Evolutionary conservation across 2,329 filamentous ascomycete species (phyloP), one percentile per base, ranked within the genome.

Genomic region (Aspergillus fumigatiaffinis): DNA sequence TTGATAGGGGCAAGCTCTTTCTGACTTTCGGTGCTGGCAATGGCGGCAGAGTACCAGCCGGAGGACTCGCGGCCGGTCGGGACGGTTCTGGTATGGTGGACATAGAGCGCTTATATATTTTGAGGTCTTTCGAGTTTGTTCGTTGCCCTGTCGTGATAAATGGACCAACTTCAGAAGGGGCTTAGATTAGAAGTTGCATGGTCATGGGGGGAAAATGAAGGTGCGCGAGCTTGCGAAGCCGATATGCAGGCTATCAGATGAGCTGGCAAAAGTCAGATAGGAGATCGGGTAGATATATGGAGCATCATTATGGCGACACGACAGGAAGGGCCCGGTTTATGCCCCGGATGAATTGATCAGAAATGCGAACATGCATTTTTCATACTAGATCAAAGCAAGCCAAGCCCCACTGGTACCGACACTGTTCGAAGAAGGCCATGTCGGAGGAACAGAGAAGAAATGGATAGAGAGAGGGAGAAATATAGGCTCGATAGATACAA

Each of bases 21-120:
- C 90, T 84, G 42, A 87, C 86, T 75, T 91, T 94, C 49, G 81
- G 75, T 20, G 89, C 79, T 28, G 91, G 90, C 50, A 95, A 78
- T 47, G 89, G 87, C 47, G 91, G 90, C 25, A 94, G 79, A 28
- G 88, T 84, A 61, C 86, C 83, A 29, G 84, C 86, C 17, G 91
- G 89, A 51, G 91, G 88, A 57, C 86, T 88, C 66, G 87, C 73
- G 26, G 78, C 73, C 52, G 81, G 77, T 64, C 78, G 83, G 62
- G 87, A 86, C 26, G 86, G 82, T 71, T 86, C 83, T 54, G 89
- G 88, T 52, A 90, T 79, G 47, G 87, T 79, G 54, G 87, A 86
- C 55, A 84, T 69, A 32, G 66, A 67, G 28, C 64, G n/a, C 50
- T 26, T 20, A 41, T 35, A 10, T 23, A 42, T 17, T 23, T 38